Evolutionary conservation across 192 early-diverging fungal genomes (phyloP).

Genomic region (Coemansia sp.): DNA sequence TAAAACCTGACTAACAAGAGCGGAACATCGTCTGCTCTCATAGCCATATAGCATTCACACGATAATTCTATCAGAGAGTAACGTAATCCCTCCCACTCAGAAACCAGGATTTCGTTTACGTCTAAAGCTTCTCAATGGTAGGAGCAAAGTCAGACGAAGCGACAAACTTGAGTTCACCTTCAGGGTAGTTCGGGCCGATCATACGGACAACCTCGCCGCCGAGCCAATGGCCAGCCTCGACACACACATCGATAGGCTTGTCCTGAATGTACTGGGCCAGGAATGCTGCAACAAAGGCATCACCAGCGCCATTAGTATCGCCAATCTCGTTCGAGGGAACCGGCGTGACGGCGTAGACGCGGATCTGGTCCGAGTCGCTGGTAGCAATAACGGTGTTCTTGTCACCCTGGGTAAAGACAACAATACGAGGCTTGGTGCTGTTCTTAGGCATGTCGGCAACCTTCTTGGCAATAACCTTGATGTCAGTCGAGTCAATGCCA

Average conservation of each 20-base stretch:
- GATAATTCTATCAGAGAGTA: too few species aligned
- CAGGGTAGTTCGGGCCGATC: constrained; percentile 73
- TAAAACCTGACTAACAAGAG: too few species aligned
- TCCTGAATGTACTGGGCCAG: constrained; percentile 79
- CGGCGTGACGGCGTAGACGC: constrained; percentile 61
- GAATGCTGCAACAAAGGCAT: constrained; percentile 96
- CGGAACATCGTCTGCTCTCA: too few species aligned
- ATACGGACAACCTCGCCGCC: constrained; percentile 83
- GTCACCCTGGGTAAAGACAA: constrained; percentile 85
- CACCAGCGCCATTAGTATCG: constrained; percentile 98
- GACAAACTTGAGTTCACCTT: constrained; percentile 46
- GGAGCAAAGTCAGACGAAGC: constrained; percentile 32
- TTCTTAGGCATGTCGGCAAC: constrained; percentile 86
- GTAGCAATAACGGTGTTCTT: constrained; percentile 55
- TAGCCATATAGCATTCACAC: too few species aligned
- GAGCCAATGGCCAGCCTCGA: constrained; percentile 89
- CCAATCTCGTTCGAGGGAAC: constrained; percentile 71
- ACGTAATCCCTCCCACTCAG: too few species aligned
- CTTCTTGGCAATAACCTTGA: constrained; percentile 78
- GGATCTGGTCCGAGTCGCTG: constrained; percentile 60
- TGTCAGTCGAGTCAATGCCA: constrained; percentile 66
- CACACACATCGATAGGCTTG: constrained; percentile 57
- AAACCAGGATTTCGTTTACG: not conserved
- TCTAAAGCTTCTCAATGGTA: constrained; percentile 32
- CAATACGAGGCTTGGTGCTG: constrained; percentile 67